These are phyloP conservation scores for Nicotiana obtusifolia DNA, from an alignment of 257 asterid genomes.

Conservation along the genomic window DNA sequence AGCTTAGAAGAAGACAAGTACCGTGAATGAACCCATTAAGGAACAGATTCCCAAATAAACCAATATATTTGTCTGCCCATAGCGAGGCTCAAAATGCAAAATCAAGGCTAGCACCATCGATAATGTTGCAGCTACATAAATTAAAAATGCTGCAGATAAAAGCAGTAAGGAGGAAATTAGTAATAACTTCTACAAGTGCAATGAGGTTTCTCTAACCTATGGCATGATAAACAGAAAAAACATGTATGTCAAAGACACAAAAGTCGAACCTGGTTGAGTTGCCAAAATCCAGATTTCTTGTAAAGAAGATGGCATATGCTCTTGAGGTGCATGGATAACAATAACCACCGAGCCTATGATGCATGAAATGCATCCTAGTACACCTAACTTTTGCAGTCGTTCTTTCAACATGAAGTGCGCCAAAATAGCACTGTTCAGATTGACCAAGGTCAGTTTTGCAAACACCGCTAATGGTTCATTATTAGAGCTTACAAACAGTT, in stretches of 20 bases:
- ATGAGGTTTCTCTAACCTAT: not conserved
- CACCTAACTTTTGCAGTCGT: slow-evolving; percentile 46
- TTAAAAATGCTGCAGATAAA: slow-evolving; percentile 47
- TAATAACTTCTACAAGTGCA: not conserved
- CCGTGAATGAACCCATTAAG: slow-evolving; percentile 68
- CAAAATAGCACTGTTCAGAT: slow-evolving; percentile 40
- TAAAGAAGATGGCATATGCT: slow-evolving; percentile 49
- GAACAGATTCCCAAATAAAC: slow-evolving; percentile 68
- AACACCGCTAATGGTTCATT: not conserved
- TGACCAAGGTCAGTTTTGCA: not conserved
- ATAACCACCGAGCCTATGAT: slow-evolving; percentile 63
- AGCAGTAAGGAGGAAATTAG: slow-evolving; percentile 21
- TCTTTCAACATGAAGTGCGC: slow-evolving; percentile 63
- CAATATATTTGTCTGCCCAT: slow-evolving; percentile 57
- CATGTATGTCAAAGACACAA: slow-evolving; percentile 1
- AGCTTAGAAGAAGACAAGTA: slow-evolving; percentile 14
- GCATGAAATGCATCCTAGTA: slow-evolving; percentile 55
- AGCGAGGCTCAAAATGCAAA: slow-evolving; percentile 57
- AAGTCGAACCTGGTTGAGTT: slow-evolving; percentile 47
- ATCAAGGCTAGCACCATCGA: slow-evolving; percentile 42
- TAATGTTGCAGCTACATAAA: slow-evolving; percentile 42
- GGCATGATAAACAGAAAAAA: not conserved
- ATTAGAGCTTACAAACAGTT: not conserved
- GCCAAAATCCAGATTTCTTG: slow-evolving; percentile 63
- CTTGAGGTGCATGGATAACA: slow-evolving; percentile 65